phyloP scores from a whole-genome alignment of 2,329 filamentous ascomycete genomes.

The Monilinia polystroma region DNA sequence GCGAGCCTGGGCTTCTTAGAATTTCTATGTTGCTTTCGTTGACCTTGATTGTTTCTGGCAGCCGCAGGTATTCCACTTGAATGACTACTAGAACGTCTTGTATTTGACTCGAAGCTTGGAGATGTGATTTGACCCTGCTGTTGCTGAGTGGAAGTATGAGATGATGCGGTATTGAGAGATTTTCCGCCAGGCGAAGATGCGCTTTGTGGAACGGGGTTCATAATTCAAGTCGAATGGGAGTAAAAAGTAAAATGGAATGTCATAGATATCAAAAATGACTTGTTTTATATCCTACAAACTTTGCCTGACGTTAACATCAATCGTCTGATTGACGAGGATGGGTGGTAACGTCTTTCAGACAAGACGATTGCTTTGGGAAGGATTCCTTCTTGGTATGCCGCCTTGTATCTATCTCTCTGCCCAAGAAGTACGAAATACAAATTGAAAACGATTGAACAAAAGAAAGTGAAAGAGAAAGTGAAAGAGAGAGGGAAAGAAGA shows the following conservation, averaged over 20 bases:
- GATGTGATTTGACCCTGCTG: constrained; percentile 35
- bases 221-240: constrained; percentile 24
- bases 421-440: too few relatives aligned
- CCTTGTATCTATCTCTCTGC: too few relatives aligned
- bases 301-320: background rate
- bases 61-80: constrained; percentile 40
- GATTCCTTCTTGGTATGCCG: background rate
- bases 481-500: background rate
- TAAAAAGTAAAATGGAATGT: constrained; percentile 2
- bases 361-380: too few relatives aligned
- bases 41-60: constrained; percentile 72
- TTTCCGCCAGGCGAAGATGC: constrained; percentile 38
- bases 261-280: background rate
- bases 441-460: background rate
- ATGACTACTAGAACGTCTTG: constrained; percentile 33
- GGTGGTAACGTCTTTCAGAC: background rate
- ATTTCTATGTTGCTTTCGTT: constrained; percentile 79
- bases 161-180: constrained; percentile 37
- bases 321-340: background rate
- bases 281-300: background rate
- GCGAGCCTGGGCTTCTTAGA: constrained; percentile 71
- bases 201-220: constrained; percentile 39
- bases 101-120: constrained; percentile 36
- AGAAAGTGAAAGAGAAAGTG: background rate
- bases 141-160: constrained; percentile 36